A percentile compares a stretch with the other conserved stretches of the same genome.
Conservation (phyloP, 2,329 filamentous ascomycete genomes). For the Fusarium phyllophilum region DNA sequence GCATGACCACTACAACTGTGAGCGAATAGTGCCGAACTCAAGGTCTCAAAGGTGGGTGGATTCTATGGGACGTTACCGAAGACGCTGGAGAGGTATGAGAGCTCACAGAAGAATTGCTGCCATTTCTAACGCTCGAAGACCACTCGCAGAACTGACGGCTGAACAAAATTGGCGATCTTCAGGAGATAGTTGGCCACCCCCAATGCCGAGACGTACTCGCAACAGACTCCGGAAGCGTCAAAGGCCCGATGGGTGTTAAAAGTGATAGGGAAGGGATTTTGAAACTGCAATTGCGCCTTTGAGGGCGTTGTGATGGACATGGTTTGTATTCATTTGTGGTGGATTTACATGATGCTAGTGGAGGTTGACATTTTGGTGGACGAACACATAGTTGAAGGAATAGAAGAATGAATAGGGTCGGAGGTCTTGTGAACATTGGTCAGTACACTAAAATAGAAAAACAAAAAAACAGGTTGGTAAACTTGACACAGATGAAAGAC, state of each 20-base stretch:
- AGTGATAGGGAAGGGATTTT: neutral
- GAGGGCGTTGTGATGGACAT: neutral
- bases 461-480: neutral
- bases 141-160: neutral
- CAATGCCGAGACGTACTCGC: neutral
- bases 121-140: neutral
- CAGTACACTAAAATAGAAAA: neutral
- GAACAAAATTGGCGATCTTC: neutral
- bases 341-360: neutral
- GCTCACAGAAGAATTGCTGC: neutral
- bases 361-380: neutral
- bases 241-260: neutral
- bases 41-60: neutral
- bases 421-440: neutral
- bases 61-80: neutral
- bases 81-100: neutral
- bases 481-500: neutral
- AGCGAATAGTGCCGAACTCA: neutral
- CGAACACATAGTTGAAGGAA: neutral
- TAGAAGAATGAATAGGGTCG: neutral
- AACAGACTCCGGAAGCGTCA: neutral
- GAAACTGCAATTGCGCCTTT: fast-evolving
- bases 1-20: neutral
- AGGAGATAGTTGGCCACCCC: neutral
- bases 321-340: neutral